Evolutionary conservation across 305 asterid genomes (phyloP).

Genomic region (Nicotiana rustica): DNA sequence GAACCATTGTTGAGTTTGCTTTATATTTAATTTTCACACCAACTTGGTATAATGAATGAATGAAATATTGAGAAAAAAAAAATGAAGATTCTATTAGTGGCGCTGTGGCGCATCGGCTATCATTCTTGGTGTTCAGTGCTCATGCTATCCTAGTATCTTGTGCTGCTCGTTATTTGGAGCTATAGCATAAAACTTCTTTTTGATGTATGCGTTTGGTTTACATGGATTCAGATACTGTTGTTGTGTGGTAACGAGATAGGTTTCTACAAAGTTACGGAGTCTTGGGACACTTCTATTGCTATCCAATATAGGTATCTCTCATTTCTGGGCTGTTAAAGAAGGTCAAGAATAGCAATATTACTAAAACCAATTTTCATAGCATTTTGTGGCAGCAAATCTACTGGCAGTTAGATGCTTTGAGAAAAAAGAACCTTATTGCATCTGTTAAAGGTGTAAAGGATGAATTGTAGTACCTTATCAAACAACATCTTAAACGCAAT

Average conservation of each 20-base stretch:
- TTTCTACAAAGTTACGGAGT: too few species aligned
- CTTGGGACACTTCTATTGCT: too few species aligned
- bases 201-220: neutral
- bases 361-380: too few species aligned
- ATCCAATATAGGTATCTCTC: too few species aligned
- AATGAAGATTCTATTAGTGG: constrained; percentile 10
- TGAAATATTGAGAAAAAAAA: neutral
- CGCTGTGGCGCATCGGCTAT: neutral
- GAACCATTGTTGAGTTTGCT: neutral
- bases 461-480: neutral
- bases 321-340: too few species aligned
- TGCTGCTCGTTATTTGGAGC: constrained; percentile 7
- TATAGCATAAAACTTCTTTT: neutral
- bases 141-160: neutral
- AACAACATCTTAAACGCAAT: neutral
- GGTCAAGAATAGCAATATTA: too few species aligned
- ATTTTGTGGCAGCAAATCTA: too few species aligned
- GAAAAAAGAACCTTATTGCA: neutral
- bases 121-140: constrained; percentile 23
- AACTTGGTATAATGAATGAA: constrained; percentile 17
- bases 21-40: neutral
- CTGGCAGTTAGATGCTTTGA: neutral
- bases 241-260: neutral
- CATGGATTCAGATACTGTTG: neutral
- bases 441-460: neutral